Base-by-base conservation (phyloP, 2,329 filamentous ascomycete genomes). In the Cytospora piceicola region DNA sequence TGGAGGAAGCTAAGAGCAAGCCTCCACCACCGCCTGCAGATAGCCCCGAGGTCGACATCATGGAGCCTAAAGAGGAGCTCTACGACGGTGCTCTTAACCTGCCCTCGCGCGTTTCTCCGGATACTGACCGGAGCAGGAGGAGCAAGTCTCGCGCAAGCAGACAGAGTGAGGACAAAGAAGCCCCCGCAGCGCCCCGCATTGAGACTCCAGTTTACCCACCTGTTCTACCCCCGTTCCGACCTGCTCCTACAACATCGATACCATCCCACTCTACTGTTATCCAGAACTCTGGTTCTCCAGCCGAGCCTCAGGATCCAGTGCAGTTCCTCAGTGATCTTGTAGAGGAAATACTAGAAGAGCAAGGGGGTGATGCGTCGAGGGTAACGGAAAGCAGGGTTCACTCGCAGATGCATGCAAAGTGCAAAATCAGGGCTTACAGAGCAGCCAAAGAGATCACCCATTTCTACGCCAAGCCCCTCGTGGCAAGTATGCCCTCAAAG, bases 401-500 rank as follows among this genome's bases (percentile, higher is more conserved):
- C 51, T 65, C 71, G 22, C 71, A 73, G 9, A 42, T 82, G 4
- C 80, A 76, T 57, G 68, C 73, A 64, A 73, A 74, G n/a, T 80
- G 82, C 70, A 80, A 73, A 56, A 76, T 84, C 12, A 77, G 76
- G 3, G 54, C 72, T 1, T 80, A 81, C 56, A 57, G 61, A 4
- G 71, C 68, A 0, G 73, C 77, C 3, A 64, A 73, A 46, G 79
- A 84, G 46, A 71, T 85, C 3, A 70, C 82, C 2, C 75, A 78
- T 15, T 84, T 82, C 67, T 81, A 82, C 61, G 77, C 81, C 1
- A 69, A 69, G 5, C 77, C 77, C 7, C 74, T 86, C 7, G 68
- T 81, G 1, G 62, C 72, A 2, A 68, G 67, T 4, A 71, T 83
- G 1, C 75, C 76, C 46, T 70, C 71, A 5, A 69, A 73, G 24